Evolutionary conservation across 2,329 filamentous ascomycete species (phyloP).

Genomic region (Ophiobolus disseminans): DNA sequence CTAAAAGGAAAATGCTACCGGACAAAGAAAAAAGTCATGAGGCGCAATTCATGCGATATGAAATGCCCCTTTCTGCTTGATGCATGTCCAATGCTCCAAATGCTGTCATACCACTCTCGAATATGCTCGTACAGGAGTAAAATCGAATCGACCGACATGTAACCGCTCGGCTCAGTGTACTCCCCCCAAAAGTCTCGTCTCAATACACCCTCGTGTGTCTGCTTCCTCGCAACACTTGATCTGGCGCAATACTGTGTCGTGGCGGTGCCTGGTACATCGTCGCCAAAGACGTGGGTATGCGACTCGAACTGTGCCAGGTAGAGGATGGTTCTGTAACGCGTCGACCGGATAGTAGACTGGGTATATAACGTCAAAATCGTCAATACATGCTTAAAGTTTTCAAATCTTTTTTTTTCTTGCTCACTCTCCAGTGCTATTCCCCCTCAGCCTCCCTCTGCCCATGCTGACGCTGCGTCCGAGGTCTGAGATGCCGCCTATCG

Average conservation of each 20-base stretch:
- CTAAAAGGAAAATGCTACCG: too few relatives aligned
- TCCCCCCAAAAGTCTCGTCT: not conserved
- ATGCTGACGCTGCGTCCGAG: constrained; percentile 40
- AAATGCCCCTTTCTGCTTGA: not conserved
- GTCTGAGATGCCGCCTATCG: constrained; percentile 34
- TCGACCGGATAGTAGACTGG: constrained; percentile 29
- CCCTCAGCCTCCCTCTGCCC: constrained; percentile 36
- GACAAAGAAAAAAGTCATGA: not conserved
- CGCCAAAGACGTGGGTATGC: not conserved
- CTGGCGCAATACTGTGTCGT: not conserved
- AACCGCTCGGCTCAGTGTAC: too few relatives aligned
- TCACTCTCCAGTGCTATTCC: constrained; percentile 45
- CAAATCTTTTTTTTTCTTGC: constrained; percentile 16
- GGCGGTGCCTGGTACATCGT: not conserved
- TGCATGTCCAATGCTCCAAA: too few relatives aligned
- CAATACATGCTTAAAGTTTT: constrained; percentile 17
- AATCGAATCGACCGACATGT: too few relatives aligned
- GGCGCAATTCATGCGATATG: not conserved
- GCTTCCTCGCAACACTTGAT: not conserved
- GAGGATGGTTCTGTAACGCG: not conserved
- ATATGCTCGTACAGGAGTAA: too few relatives aligned
- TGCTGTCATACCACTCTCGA: too few relatives aligned
- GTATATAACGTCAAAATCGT: constrained; percentile 40
- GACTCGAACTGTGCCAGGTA: not conserved
- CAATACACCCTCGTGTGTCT: not conserved